Percentiles rank a stretch among this genome's conserved stretches.
phyloP scores from a whole-genome alignment of 129 eudicot species.

The Sambucus nigra region DNA sequence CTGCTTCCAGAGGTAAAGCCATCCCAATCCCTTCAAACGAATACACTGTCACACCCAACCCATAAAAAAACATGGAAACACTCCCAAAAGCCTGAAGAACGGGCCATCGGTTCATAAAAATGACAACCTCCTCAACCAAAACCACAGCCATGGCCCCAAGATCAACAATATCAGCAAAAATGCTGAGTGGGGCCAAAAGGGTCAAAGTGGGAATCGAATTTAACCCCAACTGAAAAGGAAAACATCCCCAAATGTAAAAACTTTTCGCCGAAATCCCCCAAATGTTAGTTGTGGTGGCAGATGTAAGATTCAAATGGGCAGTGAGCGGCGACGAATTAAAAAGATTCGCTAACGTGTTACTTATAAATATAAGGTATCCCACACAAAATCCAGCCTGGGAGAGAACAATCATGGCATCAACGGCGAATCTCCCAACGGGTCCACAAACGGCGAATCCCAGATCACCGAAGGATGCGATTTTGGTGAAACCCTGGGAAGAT shows the following conservation, averaged over 20 bases:
- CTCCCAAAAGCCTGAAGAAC: slow-evolving; percentile 31
- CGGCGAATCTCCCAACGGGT: slow-evolving; percentile 35
- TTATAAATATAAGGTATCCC: slow-evolving; percentile 48
- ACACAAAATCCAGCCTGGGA: slow-evolving; percentile 61
- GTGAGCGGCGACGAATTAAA: slow-evolving; percentile 10
- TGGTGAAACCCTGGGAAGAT: slow-evolving; percentile 24
- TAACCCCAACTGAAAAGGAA: slow-evolving; percentile 48
- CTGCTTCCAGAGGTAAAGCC: slow-evolving; percentile 53
- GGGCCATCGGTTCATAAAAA: slow-evolving; percentile 1
- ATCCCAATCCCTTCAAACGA: slow-evolving; percentile 68
- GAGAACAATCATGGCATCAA: slow-evolving; percentile 41
- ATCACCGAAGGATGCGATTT: slow-evolving; percentile 49
- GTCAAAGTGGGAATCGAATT: slow-evolving; percentile 51
- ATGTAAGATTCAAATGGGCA: slow-evolving; percentile 7
- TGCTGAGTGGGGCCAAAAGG: slow-evolving; percentile 54
- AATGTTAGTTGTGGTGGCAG: slow-evolving; percentile 4
- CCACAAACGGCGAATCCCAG: slow-evolving; percentile 57
- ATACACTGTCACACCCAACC: slow-evolving; percentile 48
- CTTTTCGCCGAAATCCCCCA: slow-evolving; percentile 34
- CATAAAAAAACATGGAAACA: slow-evolving; percentile 34
- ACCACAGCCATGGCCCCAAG: slow-evolving; percentile 47
- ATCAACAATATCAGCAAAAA: slow-evolving; percentile 52
- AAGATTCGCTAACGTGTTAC: slow-evolving; percentile 39
- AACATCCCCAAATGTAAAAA: slow-evolving; percentile 39
- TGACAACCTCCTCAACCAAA: slow-evolving; percentile 28